phyloP scores from a whole-genome alignment of 2,329 filamentous ascomycete genomes.

The Fusarium newnesense region DNA sequence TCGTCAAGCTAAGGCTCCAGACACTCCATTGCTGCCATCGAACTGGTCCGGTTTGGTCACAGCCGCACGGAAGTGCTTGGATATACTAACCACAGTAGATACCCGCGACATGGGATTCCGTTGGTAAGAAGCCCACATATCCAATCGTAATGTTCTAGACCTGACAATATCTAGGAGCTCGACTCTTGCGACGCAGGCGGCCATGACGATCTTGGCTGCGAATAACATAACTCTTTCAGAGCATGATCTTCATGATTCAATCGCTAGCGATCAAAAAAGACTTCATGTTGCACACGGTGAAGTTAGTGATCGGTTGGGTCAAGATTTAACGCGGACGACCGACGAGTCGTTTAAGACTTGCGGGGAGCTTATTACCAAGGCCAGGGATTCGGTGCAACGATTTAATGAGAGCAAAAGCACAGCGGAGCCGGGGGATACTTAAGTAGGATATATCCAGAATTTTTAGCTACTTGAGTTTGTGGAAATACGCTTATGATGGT shows the following conservation, averaged over 20 bases:
- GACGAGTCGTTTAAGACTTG: neutral
- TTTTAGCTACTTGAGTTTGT: rapidly evolving
- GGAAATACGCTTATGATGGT: neutral
- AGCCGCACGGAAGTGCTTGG: neutral
- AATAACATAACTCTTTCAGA: neutral
- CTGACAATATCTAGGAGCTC: neutral
- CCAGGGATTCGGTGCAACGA: rapidly evolving
- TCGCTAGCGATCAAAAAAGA: neutral
- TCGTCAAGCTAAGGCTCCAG: rapidly evolving
- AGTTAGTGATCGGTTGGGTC: rapidly evolving
- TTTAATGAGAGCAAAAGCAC: rapidly evolving
- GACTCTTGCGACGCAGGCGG: rapidly evolving
- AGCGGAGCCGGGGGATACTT: rapidly evolving
- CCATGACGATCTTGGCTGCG: neutral
- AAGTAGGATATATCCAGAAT: rapidly evolving
- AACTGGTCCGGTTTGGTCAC: neutral
- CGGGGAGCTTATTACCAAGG: rapidly evolving
- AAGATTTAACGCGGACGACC: rapidly evolving
- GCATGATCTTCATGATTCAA: neutral
- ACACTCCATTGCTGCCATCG: neutral
- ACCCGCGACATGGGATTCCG: rapidly evolving
- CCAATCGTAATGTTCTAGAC: rapidly evolving
- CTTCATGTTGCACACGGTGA: neutral
- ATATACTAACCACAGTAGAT: rapidly evolving
- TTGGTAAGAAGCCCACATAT: neutral